Base-by-base conservation (phyloP, 2,329 filamentous ascomycete species). In the Dactylellina leptospora region DNA sequence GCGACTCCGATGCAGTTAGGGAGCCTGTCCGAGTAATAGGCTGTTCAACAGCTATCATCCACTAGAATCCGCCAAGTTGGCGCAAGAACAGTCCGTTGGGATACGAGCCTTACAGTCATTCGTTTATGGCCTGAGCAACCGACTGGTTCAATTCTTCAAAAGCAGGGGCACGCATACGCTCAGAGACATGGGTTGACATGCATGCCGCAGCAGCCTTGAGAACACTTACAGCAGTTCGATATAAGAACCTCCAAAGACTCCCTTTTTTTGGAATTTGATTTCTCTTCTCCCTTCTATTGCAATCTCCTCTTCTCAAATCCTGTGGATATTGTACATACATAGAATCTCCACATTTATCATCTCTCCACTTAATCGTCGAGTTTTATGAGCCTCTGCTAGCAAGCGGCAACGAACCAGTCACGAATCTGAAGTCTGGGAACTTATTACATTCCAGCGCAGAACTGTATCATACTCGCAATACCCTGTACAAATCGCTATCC, bases 71-170 rank as follows among this genome's bases (percentile, higher is more conserved):
- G n/a, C n/a, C n/a, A n/a, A 28, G 8, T 4, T 6, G 20, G 2
- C 10, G 47, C 23, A 51, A 38, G 40, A 64, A 56, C 11, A 16
- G 16, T 36, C 61, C 61, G 51, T 55, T 50, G 61, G 44, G 61
- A 58, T 36, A 56, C 42, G 61, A 47, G 20, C 28, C 33, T 28
- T 22, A 33, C 44, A 64, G 68, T 72, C 68, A 64, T 63, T 72
- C 59, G 68, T 63, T 72, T 54, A 64, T 72, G 68, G 59, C 54
- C 68, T 72, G 68, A 72, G 66, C 40, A 18, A 27, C 4, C 23
- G 25, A 23, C 28, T 51, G 45, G 3, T n/a, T n/a, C n/a, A n/a
- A n/a, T n/a, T n/a, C 9, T 38, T 38, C 33, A n/a, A 38, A 38
- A n/a, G 33, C 33, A 38, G 33, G 33, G 33, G 33, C 33, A 38